These are phyloP conservation scores for Penicillium palitans DNA, from an alignment of 2,329 filamentous ascomycete species.

Conservation along the genomic window DNA sequence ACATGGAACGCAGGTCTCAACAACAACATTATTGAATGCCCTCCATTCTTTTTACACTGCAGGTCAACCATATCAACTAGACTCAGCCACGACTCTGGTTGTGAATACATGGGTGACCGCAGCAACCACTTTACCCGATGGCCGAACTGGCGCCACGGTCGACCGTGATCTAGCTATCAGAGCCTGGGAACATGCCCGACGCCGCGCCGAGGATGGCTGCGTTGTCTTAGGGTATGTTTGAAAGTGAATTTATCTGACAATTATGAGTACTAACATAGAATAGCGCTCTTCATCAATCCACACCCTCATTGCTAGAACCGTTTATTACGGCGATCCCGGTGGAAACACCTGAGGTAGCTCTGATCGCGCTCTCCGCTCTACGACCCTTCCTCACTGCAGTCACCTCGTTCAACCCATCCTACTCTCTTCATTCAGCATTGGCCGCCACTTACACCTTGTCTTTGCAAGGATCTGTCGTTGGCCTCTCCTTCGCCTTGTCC, in stretches of 20 bases:
- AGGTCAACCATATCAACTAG: conserved; percentile 78
- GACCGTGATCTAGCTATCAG: conserved; percentile 75
- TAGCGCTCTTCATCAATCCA: conserved; percentile 84
- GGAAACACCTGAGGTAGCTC: conserved; percentile 71
- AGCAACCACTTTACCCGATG: conserved; percentile 66
- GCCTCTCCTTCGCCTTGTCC: conserved; percentile 74
- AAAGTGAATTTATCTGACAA: background rate
- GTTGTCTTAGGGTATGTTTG: conserved; percentile 76
- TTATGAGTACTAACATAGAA: conserved; percentile 19
- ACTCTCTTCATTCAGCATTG: conserved; percentile 75
- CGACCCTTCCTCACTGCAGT: conserved; percentile 84
- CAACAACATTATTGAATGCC: conserved; percentile 87
- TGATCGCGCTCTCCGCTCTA: conserved; percentile 76
- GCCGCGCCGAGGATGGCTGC: conserved; percentile 92
- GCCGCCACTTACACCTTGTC: conserved; percentile 80
- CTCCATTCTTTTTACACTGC: conserved; percentile 86
- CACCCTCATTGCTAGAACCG: conserved; percentile 78
- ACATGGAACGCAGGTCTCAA: conserved; percentile 79
- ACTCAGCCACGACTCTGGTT: conserved; percentile 85
- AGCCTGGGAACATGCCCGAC: conserved; percentile 94
- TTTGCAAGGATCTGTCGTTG: conserved; percentile 74
- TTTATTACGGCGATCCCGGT: conserved; percentile 81
- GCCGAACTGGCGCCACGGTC: conserved; percentile 71
- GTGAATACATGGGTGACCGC: conserved; percentile 96
- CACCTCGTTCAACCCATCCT: conserved; percentile 85